Evolutionary conservation across 345 rosid species (phyloP).

Genomic region (Euphorbia pulcherrima): DNA sequence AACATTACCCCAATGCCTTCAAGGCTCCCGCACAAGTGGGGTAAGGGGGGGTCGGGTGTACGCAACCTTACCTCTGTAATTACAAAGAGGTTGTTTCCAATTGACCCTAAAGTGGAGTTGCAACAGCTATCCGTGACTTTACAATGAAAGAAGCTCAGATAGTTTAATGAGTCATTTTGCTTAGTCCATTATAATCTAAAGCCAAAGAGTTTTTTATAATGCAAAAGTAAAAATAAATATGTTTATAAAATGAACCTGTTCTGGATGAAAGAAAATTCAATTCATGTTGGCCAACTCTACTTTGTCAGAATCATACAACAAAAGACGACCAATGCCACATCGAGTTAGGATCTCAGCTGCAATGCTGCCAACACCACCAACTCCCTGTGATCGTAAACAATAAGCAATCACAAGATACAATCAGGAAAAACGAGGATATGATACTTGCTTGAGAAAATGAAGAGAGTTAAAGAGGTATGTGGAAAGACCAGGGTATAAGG

Average conservation of each 20-base stretch:
- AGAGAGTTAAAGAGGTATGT: not conserved
- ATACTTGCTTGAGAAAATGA: not conserved
- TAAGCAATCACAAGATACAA: slow-evolving; percentile 1
- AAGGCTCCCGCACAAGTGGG: too few relatives aligned
- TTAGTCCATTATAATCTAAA: too few relatives aligned
- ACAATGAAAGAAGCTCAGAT: too few relatives aligned
- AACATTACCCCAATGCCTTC: too few relatives aligned
- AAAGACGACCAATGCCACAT: slow-evolving; percentile 94
- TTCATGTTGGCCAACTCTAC: slow-evolving; percentile 99
- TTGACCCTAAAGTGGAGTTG: too few relatives aligned
- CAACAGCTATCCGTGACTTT: too few relatives aligned
- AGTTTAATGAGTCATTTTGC: too few relatives aligned
- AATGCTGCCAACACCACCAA: slow-evolving; percentile 98
- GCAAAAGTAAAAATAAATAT: too few relatives aligned
- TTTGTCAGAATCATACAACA: slow-evolving; percentile 90
- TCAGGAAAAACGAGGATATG: not conserved
- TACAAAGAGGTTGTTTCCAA: too few relatives aligned
- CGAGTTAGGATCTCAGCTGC: slow-evolving; percentile 98
- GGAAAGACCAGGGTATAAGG: not conserved
- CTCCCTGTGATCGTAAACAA: slow-evolving; percentile 49
- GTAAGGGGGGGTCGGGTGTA: too few relatives aligned
- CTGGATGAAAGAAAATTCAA: slow-evolving; percentile 89
- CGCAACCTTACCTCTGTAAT: too few relatives aligned
- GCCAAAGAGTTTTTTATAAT: too few relatives aligned
- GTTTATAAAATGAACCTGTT: slow-evolving; percentile 57